Evolutionary conservation across 2,329 filamentous ascomycete genomes (phyloP), one percentile per base, ranked within the genome.

Genomic region (Parastagonospora avenae): DNA sequence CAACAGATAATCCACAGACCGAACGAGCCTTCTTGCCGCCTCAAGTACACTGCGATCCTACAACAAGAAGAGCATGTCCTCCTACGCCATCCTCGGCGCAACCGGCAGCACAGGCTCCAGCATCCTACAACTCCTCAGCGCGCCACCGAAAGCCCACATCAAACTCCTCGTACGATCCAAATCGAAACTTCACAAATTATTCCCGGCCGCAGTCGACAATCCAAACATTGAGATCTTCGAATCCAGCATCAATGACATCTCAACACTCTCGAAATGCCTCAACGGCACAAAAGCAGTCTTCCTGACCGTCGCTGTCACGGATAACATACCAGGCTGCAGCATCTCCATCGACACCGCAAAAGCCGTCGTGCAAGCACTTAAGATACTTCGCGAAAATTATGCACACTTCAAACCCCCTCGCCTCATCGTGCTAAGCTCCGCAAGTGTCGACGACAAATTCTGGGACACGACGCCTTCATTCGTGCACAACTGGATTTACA

Each of bases 371-470:
- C 29, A 48, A 0, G 77, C 76, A 0, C 61, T 79, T 2, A 40
- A 73, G 42, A 61, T 51, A 2, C 43, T 76, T 5, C 60, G 59
- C 32, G 35, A 49, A 1, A 30, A 54, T 7, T 36, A 48, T 19
- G 5, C 42, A 1, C 12, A 12, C 1, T 36, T 42, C 4, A 55
- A 57, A 4, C 24, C 72, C 4, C 78, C 78, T 0, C 74, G 74
- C 47, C 53, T 82, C 0, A 59, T 81, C 8, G 56, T 81, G 2
- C 73, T 81, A 14, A 73, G 64, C 4, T 80, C 79, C 0, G 70
- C 73, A 4, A 77, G 71, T 12, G 61, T 79, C 33, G 77, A 80
- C 48, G 57, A 70, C 16, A 57, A 72, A 9, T 64, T 80, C 4
- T 62, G 62, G 12, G 58, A 63, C 16, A 30, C 69, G 16, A 56